Evolutionary conservation across 2,329 filamentous ascomycete genomes (phyloP).

Genomic region (Phialophora macrospora): DNA sequence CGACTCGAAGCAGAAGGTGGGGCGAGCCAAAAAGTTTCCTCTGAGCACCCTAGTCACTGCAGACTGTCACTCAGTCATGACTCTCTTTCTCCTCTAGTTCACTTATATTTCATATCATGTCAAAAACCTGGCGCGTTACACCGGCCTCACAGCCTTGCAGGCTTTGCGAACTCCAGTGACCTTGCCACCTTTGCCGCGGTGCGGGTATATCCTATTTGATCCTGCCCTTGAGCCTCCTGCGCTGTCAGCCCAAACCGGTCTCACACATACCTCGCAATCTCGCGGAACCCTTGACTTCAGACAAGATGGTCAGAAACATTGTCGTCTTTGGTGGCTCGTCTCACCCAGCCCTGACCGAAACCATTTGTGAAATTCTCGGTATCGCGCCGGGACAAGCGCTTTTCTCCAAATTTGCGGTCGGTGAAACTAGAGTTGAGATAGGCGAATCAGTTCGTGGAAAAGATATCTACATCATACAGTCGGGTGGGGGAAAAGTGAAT

Average conservation of each 20-base stretch:
- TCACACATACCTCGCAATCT: not conserved
- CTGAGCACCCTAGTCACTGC: not conserved
- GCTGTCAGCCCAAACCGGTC: not conserved
- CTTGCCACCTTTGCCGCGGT: not conserved
- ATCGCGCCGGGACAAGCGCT: conserved; percentile 83
- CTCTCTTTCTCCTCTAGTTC: not conserved
- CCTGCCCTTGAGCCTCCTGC: not conserved
- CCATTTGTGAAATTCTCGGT: conserved; percentile 84
- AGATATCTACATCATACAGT: conserved; percentile 98
- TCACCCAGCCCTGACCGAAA: conserved; percentile 84
- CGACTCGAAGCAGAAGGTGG: conserved; percentile 27
- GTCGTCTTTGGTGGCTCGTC: conserved; percentile 92
- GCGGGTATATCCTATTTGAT: not conserved
- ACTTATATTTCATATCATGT: conserved; percentile 24
- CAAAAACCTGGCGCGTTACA: conserved; percentile 7
- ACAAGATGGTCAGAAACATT: conserved; percentile 86
- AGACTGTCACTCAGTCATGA: not conserved
- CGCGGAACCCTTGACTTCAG: not conserved
- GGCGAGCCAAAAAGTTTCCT: conserved; percentile 34
- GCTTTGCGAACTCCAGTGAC: conserved; percentile 1
- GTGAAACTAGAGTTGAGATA: conserved; percentile 94
- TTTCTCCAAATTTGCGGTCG: conserved; percentile 89
- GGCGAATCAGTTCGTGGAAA: conserved; percentile 95
- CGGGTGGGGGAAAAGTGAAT: conserved; percentile 88
- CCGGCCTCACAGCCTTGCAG: conserved; percentile 18